Evolutionary conservation across 192 early-diverging fungal species (phyloP), one percentile per base, ranked within the genome.

Genomic region (Backusella parvicylindrica): DNA sequence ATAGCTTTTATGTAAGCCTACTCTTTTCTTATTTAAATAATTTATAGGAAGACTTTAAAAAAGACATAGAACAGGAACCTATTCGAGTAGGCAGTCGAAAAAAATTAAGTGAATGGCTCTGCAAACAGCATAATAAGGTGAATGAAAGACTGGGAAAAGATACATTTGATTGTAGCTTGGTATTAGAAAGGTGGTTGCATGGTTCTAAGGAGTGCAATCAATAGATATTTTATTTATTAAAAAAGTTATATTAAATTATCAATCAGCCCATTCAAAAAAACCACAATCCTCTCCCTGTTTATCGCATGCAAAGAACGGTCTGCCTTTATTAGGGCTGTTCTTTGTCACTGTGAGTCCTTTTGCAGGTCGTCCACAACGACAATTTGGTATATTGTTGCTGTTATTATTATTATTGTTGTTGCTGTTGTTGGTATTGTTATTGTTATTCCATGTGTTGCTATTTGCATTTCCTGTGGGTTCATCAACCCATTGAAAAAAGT

Each of bases 101-200:
- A 67, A 87, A 82, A 26, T 88, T 99, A 33, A 84, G 87, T 65
- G 85, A 86, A 77, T 99, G 96, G 96, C 86, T 99, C 69, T 99
- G 97, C 84, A 85, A 89, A 70, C 89, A 93, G 68, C 97, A 99
- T 82, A 99, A 99, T 84, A 91, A 95, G 79, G 96, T 97, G 38
- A 99, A 99, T 78, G 90, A 88, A 68, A 84, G 91, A 75, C 82
- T 95, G 36, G 96, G 95, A 15, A 98, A 99, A 77, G 87, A 88
- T 3, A 77, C 83, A 32, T 99, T 99, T 87, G 96, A 99, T 84
- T 99, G 97, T 83, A 81, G 86, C 18, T 93, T 93, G 79, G 89
- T 97, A 8, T 92, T 94, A 80, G 96, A 99, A 81, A 80, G 96
- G 31, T 99, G 97, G 97, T 86, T 83, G 71, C 90, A 92, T 78